Base-by-base conservation (phyloP, 352 stramenopile genomes). In the Globisporangium megalacanthum region DNA sequence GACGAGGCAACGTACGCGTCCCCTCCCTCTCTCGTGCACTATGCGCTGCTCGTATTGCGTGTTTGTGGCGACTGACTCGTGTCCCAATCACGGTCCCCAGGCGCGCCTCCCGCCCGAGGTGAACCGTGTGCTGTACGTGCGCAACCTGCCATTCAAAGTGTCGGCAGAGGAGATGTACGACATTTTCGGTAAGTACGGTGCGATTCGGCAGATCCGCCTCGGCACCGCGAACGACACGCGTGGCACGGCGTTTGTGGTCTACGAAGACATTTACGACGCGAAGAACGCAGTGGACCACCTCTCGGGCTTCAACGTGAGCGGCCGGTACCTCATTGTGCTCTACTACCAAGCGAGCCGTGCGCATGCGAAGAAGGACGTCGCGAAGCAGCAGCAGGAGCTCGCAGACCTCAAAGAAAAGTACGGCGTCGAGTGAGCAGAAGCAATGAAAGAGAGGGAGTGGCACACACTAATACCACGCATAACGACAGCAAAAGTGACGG, bases 141-240 rank as follows among this genome's bases (percentile, higher is more conserved):
- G 96, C 37, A 99, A 99, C 75, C 78, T 99, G 50, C 97, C 97
- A 19, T 99, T 99, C 72, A 98, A 98, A 70, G 94, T 99, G 57
- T 98, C 97, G 17, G 85, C 94, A 13, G 97, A 99, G 49, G 97
- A 99, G 62, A 88, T 99, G 59, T 99, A 99, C 80, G 96, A 99
- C 68, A 99, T 99, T 41, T 99, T 99, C 75, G 97, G 96, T 55
- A 99, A 99, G 72, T 99, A 99, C 80, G 97, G 97, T 49, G 95
- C 97, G n/a, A 98, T 99, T 49, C 93, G 97, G 60, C 97, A 99
- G 79, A 95, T 98, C 56, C 76, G 89, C 39, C 58, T 97, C 53
- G 87, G 96, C 52, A 89, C 98, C 35, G 96, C 92, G 62, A 94
- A 88, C 70, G 96, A 99, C 67, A 99, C 97, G 25, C 75, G 89